phyloP scores from a whole-genome alignment of 2,329 filamentous ascomycete species.

The Aspergillus tubingensis region DNA sequence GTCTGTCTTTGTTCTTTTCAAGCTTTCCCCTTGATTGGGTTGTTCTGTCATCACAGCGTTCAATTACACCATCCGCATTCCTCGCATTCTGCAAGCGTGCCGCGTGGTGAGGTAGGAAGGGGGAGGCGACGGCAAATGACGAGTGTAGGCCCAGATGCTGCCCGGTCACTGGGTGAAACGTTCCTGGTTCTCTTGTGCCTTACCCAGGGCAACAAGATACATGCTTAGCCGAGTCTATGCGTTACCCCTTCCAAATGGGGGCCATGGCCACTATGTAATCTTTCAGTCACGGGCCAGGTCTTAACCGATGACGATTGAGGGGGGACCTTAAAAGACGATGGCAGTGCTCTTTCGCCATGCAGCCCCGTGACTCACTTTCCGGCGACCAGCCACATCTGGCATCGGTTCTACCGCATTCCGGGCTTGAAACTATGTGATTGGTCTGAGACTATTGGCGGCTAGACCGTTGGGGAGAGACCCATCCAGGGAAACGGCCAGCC shows the following conservation, averaged over 20 bases:
- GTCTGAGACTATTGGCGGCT: slow-evolving; percentile 5
- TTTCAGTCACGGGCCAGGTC: slow-evolving; percentile 11
- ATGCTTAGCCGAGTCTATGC: no score
- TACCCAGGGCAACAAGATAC: not conserved
- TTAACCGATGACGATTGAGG: not conserved
- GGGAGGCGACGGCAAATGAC: not conserved
- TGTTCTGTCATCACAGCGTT: not conserved
- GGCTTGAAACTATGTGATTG: not conserved
- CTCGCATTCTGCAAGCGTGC: slow-evolving; percentile 4
- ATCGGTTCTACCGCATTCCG: slow-evolving; percentile 4
- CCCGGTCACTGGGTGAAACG: slow-evolving; percentile 3
- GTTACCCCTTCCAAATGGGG: not conserved
- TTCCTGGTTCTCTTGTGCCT: slow-evolving; percentile 1
- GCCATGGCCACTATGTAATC: slow-evolving; percentile 13
- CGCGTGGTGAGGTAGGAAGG: slow-evolving; percentile 4
- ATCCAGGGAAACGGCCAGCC: not conserved
- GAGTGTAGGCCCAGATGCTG: not conserved
- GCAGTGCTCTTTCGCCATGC: slow-evolving; percentile 8
- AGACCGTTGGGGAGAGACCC: not conserved
- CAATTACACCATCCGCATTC: slow-evolving; percentile 7
- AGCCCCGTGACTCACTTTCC: slow-evolving; percentile 11
- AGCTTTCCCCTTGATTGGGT: not conserved
- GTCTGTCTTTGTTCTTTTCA: not conserved
- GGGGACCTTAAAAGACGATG: slow-evolving; percentile 21
- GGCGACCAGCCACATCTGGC: slow-evolving; percentile 6